Evolutionary conservation across 257 asterid species (phyloP).

Genomic region (Echites panduratus): DNA sequence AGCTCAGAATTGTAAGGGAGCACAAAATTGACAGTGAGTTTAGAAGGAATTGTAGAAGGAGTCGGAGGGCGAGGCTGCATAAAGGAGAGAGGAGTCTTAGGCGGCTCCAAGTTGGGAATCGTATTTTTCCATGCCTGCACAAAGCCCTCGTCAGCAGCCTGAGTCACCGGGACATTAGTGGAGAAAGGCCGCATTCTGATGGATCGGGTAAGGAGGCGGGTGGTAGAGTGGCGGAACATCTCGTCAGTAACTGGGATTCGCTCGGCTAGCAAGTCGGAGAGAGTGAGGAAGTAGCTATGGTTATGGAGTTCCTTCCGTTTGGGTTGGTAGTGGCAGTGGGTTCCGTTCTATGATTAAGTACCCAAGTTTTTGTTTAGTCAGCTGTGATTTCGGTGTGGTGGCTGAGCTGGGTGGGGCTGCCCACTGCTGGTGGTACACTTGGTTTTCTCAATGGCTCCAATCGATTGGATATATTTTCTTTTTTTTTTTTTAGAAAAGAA

Average conservation of each 20-base stretch:
- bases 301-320: not conserved
- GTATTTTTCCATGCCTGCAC: constrained; percentile 42
- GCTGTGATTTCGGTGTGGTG: too few relatives aligned
- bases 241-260: constrained; percentile 18
- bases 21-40: constrained; percentile 42
- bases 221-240: constrained; percentile 36
- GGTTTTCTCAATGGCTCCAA: too few relatives aligned
- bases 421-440: too few relatives aligned
- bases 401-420: not conserved
- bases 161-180: constrained; percentile 17
- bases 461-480: too few relatives aligned
- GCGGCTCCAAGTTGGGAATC: constrained; percentile 45
- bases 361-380: not conserved
- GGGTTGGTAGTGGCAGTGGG: not conserved
- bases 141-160: constrained; percentile 38
- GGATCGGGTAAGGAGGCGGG: constrained; percentile 28
- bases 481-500: too few relatives aligned
- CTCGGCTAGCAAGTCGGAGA: constrained; percentile 37
- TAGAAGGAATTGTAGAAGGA: constrained; percentile 28
- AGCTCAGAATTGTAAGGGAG: constrained; percentile 37
- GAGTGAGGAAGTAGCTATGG: not conserved
- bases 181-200: constrained; percentile 29
- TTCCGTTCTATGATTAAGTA: not conserved
- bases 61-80: constrained; percentile 39
- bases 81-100: constrained; percentile 51